Conservation (phyloP, 2,329 filamentous ascomycete genomes). For the Zymoseptoria tritici region DNA sequence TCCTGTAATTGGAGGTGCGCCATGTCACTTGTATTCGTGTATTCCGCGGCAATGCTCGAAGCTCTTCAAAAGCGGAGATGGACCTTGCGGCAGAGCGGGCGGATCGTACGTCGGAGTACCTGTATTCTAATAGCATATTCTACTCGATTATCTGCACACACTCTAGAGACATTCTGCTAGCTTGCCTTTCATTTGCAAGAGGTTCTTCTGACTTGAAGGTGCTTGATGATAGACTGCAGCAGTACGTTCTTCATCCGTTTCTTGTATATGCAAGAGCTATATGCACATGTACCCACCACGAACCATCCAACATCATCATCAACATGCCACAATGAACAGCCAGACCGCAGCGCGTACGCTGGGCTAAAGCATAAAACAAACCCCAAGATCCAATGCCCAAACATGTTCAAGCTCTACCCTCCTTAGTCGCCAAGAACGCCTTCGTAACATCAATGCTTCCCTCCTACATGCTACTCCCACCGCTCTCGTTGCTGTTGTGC, state of each 20-base stretch:
- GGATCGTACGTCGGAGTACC: not conserved
- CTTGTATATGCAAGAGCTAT: not conserved
- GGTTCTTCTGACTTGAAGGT: too few species aligned
- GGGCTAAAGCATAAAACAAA: not conserved
- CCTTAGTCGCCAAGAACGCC: not conserved
- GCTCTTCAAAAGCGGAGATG: not conserved
- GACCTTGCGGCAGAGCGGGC: not conserved
- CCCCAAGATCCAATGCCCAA: not conserved
- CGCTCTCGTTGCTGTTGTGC: constrained; percentile 15
- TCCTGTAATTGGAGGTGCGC: not conserved
- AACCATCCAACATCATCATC: not conserved
- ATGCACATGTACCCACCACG: not conserved
- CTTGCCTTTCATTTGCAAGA: too few species aligned
- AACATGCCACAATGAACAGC: not conserved
- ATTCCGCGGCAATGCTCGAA: not conserved
- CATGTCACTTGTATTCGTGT: not conserved
- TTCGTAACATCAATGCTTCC: not conserved
- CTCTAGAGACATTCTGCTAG: too few species aligned
- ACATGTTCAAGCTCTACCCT: not conserved
- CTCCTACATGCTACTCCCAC: constrained; percentile 7
- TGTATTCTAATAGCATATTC: too few species aligned
- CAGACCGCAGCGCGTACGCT: constrained; percentile 7
- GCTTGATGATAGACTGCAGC: too few species aligned
- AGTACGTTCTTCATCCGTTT: not conserved
- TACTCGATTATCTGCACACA: too few species aligned